Percentiles rank a stretch among this genome's conserved stretches.
These are phyloP conservation scores for Endothia cerciana DNA, from an alignment of 2,329 filamentous ascomycete species.

Conservation along the genomic window DNA sequence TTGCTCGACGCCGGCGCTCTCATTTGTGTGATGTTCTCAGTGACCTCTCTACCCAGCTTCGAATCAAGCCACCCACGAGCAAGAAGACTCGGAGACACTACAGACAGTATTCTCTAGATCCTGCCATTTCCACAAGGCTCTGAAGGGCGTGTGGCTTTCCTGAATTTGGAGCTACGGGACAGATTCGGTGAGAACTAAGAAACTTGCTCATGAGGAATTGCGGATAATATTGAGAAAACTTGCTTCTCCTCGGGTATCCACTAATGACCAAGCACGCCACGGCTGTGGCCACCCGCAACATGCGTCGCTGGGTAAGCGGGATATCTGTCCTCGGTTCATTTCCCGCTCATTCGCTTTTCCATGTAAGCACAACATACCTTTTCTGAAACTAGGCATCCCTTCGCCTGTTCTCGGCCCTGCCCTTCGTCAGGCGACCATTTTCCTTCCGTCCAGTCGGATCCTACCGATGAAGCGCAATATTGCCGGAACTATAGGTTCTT, in stretches of 20 bases:
- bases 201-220: not conserved
- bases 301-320: not conserved
- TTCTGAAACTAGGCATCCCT: conserved; percentile 5
- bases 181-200: not conserved
- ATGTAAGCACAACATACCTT: not conserved
- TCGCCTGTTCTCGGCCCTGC: not conserved
- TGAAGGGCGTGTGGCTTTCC: not conserved
- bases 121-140: not conserved
- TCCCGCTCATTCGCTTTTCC: conserved; percentile 4
- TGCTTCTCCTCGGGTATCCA: not conserved
- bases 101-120: not conserved
- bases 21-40: not conserved
- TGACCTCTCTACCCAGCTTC: not conserved
- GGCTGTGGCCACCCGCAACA: conserved; percentile 22
- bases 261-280: conserved; percentile 7
- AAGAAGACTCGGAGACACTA: not conserved
- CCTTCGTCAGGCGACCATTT: not conserved
- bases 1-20: not conserved
- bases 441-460: not conserved
- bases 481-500: not conserved
- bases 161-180: not conserved
- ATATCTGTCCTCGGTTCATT: not conserved
- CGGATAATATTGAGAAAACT: not conserved
- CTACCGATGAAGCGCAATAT: not conserved
- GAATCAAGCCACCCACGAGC: not conserved